These are phyloP conservation scores for Hirschioporus abietinus DNA, from an alignment of 768 basidiomycete species.

Conservation along the genomic window DNA sequence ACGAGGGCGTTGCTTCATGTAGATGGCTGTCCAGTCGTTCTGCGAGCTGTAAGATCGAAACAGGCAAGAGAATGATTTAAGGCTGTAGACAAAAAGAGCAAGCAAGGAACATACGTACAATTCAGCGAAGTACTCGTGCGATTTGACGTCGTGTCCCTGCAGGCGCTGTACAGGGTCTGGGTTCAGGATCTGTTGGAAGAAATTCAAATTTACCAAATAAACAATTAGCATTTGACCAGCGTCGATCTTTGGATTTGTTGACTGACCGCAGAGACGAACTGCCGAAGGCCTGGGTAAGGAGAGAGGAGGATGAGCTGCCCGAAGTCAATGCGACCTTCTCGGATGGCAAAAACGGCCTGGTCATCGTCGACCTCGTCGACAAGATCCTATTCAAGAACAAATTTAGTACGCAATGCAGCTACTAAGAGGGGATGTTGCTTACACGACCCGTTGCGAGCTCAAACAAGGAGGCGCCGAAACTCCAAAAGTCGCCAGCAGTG, in stretches of 20 bases:
- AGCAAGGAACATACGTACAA: not conserved
- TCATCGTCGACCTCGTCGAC: constrained; percentile 2
- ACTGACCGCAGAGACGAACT: not conserved
- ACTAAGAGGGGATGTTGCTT: not conserved
- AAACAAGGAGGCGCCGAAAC: constrained; percentile 40
- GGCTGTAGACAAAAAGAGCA: not conserved
- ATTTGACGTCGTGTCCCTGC: not conserved
- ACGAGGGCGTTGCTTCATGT: not conserved
- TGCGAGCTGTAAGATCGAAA: not conserved
- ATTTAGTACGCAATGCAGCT: not conserved
- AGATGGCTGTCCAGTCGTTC: constrained; percentile 1
- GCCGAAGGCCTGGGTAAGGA: not conserved
- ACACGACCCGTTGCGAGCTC: constrained; percentile 28
- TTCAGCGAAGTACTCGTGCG: not conserved
- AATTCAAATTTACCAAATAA: not conserved
- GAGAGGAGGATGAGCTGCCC: not conserved
- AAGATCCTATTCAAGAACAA: not conserved
- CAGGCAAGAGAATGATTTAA: not conserved
- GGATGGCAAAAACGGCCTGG: not conserved
- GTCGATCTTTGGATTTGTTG: not conserved
- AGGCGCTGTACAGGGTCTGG: not conserved
- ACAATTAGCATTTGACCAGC: not conserved
- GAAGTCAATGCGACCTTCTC: not conserved
- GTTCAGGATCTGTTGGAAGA: not conserved
- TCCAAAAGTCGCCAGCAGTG: constrained; percentile 44